phyloP scores from a whole-genome alignment of 352 stramenopile species.

The Globisporangium uncinulatum region DNA sequence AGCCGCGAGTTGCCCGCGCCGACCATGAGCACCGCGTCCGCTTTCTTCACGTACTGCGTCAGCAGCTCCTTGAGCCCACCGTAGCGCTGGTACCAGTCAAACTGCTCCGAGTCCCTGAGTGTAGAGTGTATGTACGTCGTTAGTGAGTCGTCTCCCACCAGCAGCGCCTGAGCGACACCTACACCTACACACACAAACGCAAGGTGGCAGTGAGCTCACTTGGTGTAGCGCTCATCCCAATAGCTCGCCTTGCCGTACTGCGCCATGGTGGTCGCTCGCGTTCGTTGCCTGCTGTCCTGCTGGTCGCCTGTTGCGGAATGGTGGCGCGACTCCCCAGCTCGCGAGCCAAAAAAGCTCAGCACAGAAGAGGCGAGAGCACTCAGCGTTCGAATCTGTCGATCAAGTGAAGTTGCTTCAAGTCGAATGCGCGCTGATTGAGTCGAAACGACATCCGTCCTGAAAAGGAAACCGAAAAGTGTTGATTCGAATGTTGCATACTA shows the following conservation, averaged over 20 bases:
- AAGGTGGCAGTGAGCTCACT: conserved; percentile 33
- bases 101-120: conserved; percentile 87
- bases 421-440: not conserved
- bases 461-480: not conserved
- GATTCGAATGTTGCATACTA: too few species aligned
- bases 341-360: not conserved
- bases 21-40: conserved; percentile 90
- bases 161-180: not conserved
- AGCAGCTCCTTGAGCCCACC: conserved; percentile 87
- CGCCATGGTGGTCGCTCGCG: conserved; percentile 41
- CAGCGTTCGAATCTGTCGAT: not conserved
- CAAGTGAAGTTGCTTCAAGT: not conserved
- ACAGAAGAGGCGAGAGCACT: not conserved
- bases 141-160: not conserved
- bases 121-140: not conserved
- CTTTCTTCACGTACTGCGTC: conserved; percentile 92
- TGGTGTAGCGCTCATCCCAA: conserved; percentile 94
- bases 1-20: conserved; percentile 92
- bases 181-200: too few species aligned
- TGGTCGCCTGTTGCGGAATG: conserved; percentile 5
- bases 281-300: not conserved
- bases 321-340: not conserved
- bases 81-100: conserved; percentile 94
- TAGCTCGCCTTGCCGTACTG: conserved; percentile 92
- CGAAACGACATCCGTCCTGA: not conserved